Conservation (phyloP, 2,329 filamentous ascomycete species). For the Fusarium setosum region DNA sequence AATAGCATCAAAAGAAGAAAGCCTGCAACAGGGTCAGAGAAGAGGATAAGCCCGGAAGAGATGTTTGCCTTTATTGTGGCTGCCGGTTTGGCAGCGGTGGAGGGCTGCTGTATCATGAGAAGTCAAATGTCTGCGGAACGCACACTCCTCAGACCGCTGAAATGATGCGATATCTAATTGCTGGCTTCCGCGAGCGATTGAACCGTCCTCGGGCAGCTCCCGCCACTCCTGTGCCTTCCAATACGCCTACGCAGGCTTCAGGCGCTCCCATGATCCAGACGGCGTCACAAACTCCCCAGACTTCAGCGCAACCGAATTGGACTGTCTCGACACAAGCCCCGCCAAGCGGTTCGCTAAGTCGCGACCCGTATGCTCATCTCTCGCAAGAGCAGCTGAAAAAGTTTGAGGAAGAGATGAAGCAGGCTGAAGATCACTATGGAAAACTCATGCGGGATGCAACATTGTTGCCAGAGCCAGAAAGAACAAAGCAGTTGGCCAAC, state of each 20-base stretch:
- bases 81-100: constrained; percentile 54
- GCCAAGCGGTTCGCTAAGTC: constrained; percentile 25
- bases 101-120: constrained; percentile 58
- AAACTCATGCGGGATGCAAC: constrained; percentile 57
- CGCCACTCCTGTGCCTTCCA: background rate
- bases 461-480: constrained; percentile 48
- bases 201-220: no score
- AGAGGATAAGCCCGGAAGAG: constrained; percentile 40
- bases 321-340: constrained; percentile 1
- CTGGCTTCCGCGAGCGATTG: constrained; percentile 8
- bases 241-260: background rate
- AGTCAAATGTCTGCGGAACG: constrained; percentile 59
- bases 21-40: constrained; percentile 38
- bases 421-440: constrained; percentile 50
- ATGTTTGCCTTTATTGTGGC: constrained; percentile 59
- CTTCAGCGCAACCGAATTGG: constrained; percentile 1
- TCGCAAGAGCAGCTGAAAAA: constrained; percentile 37
- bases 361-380: constrained; percentile 60
- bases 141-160: constrained; percentile 41
- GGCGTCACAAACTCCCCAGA: background rate
- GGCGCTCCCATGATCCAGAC: background rate
- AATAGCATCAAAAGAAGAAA: constrained; percentile 44
- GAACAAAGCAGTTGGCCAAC: constrained; percentile 50
- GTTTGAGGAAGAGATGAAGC: constrained; percentile 46
- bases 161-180: constrained; percentile 24